phyloP scores from a whole-genome alignment of 1,284 basidiomycete genomes.

The Tilletia walkeri region DNA sequence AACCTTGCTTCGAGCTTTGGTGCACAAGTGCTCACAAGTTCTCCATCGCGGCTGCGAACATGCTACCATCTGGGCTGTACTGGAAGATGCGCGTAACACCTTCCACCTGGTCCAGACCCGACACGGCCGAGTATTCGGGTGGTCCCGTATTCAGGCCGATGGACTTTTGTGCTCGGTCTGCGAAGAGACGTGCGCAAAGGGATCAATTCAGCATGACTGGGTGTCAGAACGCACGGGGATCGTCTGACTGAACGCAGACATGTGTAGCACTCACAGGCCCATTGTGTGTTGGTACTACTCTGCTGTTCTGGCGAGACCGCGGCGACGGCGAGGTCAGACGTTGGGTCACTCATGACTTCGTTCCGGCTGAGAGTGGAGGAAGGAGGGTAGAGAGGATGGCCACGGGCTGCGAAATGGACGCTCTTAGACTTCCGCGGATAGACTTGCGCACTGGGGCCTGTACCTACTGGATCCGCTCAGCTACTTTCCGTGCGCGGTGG shows the following conservation, averaged over 20 bases:
- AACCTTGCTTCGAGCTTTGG: constrained; percentile 22
- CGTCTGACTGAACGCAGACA: too few species aligned
- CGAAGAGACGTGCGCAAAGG: not conserved
- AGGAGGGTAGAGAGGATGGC: too few species aligned
- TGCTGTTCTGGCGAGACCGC: constrained; percentile 20
- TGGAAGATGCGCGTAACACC: constrained; percentile 71
- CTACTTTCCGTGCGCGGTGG: too few species aligned
- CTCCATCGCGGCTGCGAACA: constrained; percentile 79
- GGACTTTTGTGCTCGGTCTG: constrained; percentile 90
- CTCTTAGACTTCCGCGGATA: too few species aligned
- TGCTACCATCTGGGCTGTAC: constrained; percentile 83
- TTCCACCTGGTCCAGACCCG: constrained; percentile 68
- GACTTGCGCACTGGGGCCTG: too few species aligned
- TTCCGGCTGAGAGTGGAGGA: too few species aligned
- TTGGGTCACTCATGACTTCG: not conserved
- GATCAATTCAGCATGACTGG: not conserved
- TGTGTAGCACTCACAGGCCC: constrained; percentile 30
- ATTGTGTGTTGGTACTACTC: constrained; percentile 32
- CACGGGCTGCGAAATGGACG: too few species aligned
- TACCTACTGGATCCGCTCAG: too few species aligned
- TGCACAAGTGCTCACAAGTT: constrained; percentile 62
- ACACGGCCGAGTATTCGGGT: constrained; percentile 71
- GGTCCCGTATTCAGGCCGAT: constrained; percentile 79
- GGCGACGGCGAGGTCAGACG: not conserved
- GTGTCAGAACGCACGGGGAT: not conserved